phyloP scores from a whole-genome alignment of 1,139 yeast species.

The Debaryomycetaceae sp. region DNA sequence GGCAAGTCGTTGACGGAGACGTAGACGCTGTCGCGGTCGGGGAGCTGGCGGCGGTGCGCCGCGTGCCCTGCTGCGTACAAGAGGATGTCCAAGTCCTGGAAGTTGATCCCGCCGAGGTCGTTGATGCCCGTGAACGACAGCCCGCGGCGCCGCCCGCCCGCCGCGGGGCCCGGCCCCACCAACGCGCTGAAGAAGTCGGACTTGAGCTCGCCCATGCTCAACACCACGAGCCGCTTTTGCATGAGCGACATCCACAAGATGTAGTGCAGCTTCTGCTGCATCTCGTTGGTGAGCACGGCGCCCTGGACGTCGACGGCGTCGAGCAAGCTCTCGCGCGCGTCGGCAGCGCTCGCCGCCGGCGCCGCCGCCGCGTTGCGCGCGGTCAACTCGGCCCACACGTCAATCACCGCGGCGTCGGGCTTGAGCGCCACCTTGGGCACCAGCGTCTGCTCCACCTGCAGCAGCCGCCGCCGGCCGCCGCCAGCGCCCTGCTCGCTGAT shows the following conservation, averaged over 20 bases:
- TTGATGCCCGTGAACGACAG: constrained; percentile 37
- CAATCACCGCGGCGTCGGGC: constrained; percentile 20
- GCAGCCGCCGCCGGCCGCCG: constrained; percentile 18
- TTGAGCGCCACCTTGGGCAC: constrained; percentile 32
- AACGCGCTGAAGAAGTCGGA: constrained; percentile 17
- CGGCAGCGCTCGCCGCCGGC: background rate
- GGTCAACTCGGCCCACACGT: constrained; percentile 9
- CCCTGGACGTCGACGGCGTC: constrained; percentile 28
- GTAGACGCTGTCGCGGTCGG: constrained; percentile 14
- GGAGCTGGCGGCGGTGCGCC: constrained; percentile 20
- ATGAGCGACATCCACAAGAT: constrained; percentile 30
- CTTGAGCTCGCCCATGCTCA: constrained; percentile 37
- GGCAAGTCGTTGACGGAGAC: constrained; percentile 34
- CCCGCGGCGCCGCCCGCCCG: constrained; percentile 22
- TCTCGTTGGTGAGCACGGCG: constrained; percentile 37
- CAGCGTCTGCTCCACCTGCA: constrained; percentile 22
- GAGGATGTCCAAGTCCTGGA: constrained; percentile 39
- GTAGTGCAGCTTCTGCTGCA: constrained; percentile 34
- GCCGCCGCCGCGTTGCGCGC: background rate
- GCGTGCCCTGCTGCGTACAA: constrained; percentile 29
- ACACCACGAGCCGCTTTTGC: constrained; percentile 18
- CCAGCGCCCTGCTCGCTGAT: constrained; percentile 10
- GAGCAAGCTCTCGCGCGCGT: background rate
- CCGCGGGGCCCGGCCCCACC: constrained; percentile 16
- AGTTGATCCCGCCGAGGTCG: constrained; percentile 39